phyloP scores from a whole-genome alignment of 768 basidiomycete genomes.

The Lactifluus pinguis region DNA sequence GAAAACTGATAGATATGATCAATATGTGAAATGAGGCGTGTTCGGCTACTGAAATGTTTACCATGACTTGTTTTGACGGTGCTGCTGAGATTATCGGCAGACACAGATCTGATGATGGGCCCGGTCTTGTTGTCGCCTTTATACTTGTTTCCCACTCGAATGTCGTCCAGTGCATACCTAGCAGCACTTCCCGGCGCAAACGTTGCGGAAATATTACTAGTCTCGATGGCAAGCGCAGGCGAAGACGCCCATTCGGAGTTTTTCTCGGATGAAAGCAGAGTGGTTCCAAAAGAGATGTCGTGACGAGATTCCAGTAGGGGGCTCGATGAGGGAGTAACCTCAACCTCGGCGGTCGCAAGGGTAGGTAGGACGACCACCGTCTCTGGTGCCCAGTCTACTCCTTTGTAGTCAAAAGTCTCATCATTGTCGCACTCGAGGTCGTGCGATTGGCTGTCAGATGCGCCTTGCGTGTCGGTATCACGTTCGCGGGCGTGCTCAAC shows the following conservation, averaged over 20 bases:
- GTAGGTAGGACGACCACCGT: background rate
- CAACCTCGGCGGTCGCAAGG: background rate
- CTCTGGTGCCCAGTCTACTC: background rate
- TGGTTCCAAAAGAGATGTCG: background rate
- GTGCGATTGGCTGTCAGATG: background rate
- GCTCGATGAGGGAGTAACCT: too few relatives aligned
- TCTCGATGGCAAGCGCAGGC: background rate
- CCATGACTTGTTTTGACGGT: background rate
- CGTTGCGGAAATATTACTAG: background rate
- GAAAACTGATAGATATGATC: background rate
- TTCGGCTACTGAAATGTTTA: background rate
- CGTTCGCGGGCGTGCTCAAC: background rate
- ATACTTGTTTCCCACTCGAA: background rate
- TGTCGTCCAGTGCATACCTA: constrained; percentile 5
- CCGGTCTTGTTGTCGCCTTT: background rate
- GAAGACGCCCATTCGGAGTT: background rate
- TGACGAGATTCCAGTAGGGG: background rate
- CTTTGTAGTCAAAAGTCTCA: constrained; percentile 5
- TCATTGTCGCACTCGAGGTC: background rate
- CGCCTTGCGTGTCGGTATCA: background rate
- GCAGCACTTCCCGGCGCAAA: background rate
- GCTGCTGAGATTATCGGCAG: background rate
- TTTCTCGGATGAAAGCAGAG: background rate
- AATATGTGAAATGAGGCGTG: background rate
- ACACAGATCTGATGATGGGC: background rate